phyloP scores from a whole-genome alignment of 805 yeast species.

The Saccharomycopsis sp. region DNA sequence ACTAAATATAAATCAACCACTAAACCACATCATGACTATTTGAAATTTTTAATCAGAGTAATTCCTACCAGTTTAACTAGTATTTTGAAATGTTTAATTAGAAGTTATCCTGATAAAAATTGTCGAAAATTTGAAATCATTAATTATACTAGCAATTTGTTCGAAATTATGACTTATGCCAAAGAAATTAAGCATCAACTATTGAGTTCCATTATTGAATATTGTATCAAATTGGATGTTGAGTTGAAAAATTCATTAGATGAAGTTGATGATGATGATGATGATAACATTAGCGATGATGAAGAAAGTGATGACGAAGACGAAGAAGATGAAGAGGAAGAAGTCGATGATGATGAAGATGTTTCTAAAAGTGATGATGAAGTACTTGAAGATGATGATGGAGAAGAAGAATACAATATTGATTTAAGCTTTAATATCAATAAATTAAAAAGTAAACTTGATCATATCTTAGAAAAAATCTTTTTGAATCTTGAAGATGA shows the following conservation, averaged over 20 bases:
- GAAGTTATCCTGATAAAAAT: slow-evolving; percentile 72
- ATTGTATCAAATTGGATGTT: slow-evolving; percentile 78
- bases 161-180: slow-evolving; percentile 55
- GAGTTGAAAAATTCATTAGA: slow-evolving; percentile 84
- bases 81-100: slow-evolving; percentile 46
- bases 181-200: slow-evolving; percentile 62
- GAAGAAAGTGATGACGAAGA: slow-evolving; percentile 26
- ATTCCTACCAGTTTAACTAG: slow-evolving; percentile 75
- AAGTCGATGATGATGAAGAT: slow-evolving; percentile 25
- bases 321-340: slow-evolving; percentile 26
- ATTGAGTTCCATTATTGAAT: slow-evolving; percentile 76
- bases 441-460: slow-evolving; percentile 58
- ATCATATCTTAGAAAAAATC: slow-evolving; percentile 50
- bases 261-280: slow-evolving; percentile 69
- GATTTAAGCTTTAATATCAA: slow-evolving; percentile 38
- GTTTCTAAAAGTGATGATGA: slow-evolving; percentile 22
- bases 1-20: slow-evolving; percentile 18
- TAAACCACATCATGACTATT: slow-evolving; percentile 50
- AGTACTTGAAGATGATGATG: slow-evolving; percentile 26
- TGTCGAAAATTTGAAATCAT: slow-evolving; percentile 42
- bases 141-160: slow-evolving; percentile 56
- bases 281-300: slow-evolving; percentile 39
- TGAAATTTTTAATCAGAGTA: slow-evolving; percentile 52
- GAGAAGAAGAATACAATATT: slow-evolving; percentile 37
- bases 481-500: slow-evolving; percentile 35